Evolutionary conservation across 768 basidiomycete genomes (phyloP).

Genomic region (Thelephora aurantiotincta): DNA sequence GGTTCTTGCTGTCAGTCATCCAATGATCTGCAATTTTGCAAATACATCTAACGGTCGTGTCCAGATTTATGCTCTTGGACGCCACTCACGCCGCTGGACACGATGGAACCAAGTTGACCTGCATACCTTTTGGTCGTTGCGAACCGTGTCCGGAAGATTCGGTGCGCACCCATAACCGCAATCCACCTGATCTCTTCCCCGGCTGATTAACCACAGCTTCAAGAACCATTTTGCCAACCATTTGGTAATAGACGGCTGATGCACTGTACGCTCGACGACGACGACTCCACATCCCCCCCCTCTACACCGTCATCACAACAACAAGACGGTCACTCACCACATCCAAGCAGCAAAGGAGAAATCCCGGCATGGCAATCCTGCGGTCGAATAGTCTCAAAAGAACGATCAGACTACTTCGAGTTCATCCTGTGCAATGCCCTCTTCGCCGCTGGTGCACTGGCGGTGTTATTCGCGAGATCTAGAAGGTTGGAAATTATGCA

Average conservation of each 20-base stretch:
- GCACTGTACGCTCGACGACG: slow-evolving; percentile 46
- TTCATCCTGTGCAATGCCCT: slow-evolving; percentile 76
- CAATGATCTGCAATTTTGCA: not conserved
- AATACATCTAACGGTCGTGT: not conserved
- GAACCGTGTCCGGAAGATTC: slow-evolving; percentile 49
- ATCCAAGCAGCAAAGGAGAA: slow-evolving; percentile 27
- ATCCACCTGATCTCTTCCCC: not conserved
- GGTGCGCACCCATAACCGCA: slow-evolving; percentile 21
- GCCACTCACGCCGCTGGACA: not conserved
- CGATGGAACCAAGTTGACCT: slow-evolving; percentile 13
- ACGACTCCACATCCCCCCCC: not conserved
- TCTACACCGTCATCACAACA: slow-evolving; percentile 6
- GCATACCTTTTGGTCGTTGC: slow-evolving; percentile 42
- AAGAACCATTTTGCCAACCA: slow-evolving; percentile 89
- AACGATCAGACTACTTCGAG: slow-evolving; percentile 82
- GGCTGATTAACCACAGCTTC: slow-evolving; percentile 29
- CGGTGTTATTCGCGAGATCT: slow-evolving; percentile 54
- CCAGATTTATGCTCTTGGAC: not conserved
- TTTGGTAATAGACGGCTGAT: slow-evolving; percentile 86
- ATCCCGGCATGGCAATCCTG: slow-evolving; percentile 88
- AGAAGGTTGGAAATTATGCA: slow-evolving; percentile 57
- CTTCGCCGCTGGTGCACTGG: slow-evolving; percentile 52
- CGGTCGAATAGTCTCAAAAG: slow-evolving; percentile 67
- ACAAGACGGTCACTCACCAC: slow-evolving; percentile 12
- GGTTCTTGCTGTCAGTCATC: not conserved